These are phyloP conservation scores for Malus sylvestris DNA, from an alignment of 306 rosid species.

Conservation along the genomic window DNA sequence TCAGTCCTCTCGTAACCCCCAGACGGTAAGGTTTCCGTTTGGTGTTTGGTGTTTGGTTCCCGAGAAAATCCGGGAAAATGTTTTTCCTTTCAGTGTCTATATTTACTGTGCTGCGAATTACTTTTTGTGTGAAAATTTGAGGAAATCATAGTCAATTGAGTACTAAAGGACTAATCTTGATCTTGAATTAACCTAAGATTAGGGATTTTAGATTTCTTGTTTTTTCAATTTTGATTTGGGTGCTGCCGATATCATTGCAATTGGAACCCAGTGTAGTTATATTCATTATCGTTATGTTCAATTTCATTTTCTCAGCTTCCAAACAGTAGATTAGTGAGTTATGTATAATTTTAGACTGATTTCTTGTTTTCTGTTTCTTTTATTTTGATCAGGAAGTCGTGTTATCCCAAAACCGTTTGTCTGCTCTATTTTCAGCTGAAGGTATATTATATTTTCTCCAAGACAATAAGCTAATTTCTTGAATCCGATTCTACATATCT, in stretches of 20 bases:
- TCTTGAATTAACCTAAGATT: not conserved
- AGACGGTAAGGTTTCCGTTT: conserved; percentile 19
- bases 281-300: not conserved
- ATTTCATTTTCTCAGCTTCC: not conserved
- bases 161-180: not conserved
- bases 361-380: conserved; percentile 8
- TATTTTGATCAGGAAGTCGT: conserved; percentile 40
- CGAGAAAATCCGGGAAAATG: not conserved
- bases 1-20: conserved; percentile 28
- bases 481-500: not conserved
- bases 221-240: not conserved
- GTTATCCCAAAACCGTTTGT: conserved; percentile 41
- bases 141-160: not conserved
- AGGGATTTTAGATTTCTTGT: not conserved
- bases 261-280: too few relatives aligned
- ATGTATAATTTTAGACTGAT: not conserved
- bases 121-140: not conserved
- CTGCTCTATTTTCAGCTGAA: conserved; percentile 49
- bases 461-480: not conserved
- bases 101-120: not conserved
- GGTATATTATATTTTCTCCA: conserved; percentile 31
- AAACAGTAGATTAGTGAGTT: not conserved
- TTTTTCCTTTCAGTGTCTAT: not conserved
- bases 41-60: conserved; percentile 2
- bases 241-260: not conserved